A percentile compares a stretch with the other conserved stretches of the same genome.
Evolutionary conservation across 1,284 basidiomycete genomes (phyloP).

Genomic region (Fomitopsis schrenkii): DNA sequence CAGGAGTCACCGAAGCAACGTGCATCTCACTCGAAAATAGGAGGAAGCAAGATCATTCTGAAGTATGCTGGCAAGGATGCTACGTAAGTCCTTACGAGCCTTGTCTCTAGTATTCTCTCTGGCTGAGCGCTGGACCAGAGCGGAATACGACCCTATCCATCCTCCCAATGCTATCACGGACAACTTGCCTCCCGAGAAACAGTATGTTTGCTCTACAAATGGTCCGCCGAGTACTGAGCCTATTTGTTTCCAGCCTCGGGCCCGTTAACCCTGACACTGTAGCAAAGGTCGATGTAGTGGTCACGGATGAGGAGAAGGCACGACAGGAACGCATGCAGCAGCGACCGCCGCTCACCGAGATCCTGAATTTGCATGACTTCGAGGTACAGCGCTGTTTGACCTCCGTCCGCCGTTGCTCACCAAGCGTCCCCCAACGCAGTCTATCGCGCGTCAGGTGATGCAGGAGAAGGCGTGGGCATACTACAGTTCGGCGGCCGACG

Average conservation of each 20-base stretch:
- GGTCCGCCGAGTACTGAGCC: too few species aligned
- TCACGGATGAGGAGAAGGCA: slow-evolving; percentile 59
- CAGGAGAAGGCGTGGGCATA: slow-evolving; percentile 86
- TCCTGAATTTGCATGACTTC: slow-evolving; percentile 89
- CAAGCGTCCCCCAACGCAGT: slow-evolving; percentile 31
- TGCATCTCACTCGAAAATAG: slow-evolving; percentile 24
- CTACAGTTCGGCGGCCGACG: slow-evolving; percentile 84
- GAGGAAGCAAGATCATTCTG: slow-evolving; percentile 59
- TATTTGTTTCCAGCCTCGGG: slow-evolving; percentile 48
- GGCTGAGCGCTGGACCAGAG: slow-evolving; percentile 28
- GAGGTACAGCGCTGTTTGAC: slow-evolving; percentile 48
- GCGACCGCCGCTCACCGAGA: slow-evolving; percentile 70
- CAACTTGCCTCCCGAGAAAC: slow-evolving; percentile 74
- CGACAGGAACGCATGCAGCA: slow-evolving; percentile 48
- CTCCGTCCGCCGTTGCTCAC: not conserved
- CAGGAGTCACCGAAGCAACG: not conserved
- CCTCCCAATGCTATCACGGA: slow-evolving; percentile 85
- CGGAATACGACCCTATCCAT: slow-evolving; percentile 84
- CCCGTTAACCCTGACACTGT: slow-evolving; percentile 63
- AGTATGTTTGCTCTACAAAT: slow-evolving; percentile 39
- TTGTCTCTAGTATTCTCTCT: slow-evolving; percentile 2
- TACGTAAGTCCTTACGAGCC: slow-evolving; percentile 38
- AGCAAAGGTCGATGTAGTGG: slow-evolving; percentile 47
- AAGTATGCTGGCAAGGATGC: slow-evolving; percentile 79
- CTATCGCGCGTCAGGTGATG: slow-evolving; percentile 72